Conservation (phyloP, 1,139 yeast genomes). For the Candida smagusa region DNA sequence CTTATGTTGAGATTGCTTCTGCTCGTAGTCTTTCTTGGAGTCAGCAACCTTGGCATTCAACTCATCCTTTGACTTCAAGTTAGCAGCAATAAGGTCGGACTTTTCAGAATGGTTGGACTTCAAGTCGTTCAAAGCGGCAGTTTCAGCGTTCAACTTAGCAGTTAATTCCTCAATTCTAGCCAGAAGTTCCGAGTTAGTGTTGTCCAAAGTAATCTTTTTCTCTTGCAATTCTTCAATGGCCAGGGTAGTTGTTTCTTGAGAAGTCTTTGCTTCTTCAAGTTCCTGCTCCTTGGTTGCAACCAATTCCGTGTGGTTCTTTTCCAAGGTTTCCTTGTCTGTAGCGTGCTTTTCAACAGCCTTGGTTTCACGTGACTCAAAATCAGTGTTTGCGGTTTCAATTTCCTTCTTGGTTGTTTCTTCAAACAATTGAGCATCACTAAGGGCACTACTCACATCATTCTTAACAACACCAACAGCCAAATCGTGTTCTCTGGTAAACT, state of each 20-base stretch:
- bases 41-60: conserved; percentile 35
- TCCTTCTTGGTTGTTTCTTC: conserved; percentile 38
- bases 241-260: conserved; percentile 45
- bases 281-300: conserved; percentile 49
- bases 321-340: conserved; percentile 42
- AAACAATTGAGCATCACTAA: conserved; percentile 32
- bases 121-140: conserved; percentile 38
- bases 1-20: conserved; percentile 37
- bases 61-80: conserved; percentile 39
- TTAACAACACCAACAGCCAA: conserved; percentile 31
- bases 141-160: conserved; percentile 38
- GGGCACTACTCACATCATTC: conserved; percentile 29
- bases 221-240: conserved; percentile 45
- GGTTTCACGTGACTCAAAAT: conserved; percentile 45
- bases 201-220: conserved; percentile 39
- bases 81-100: conserved; percentile 32
- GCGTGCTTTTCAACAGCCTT: conserved; percentile 48
- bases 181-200: conserved; percentile 42
- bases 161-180: conserved; percentile 42
- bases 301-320: conserved; percentile 45
- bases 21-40: conserved; percentile 31
- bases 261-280: conserved; percentile 45
- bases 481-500: conserved; percentile 40
- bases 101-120: conserved; percentile 40
- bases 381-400: conserved; percentile 45